Evolutionary conservation across 805 yeast genomes (phyloP).

Genomic region (Lachancea thermotolerans): DNA sequence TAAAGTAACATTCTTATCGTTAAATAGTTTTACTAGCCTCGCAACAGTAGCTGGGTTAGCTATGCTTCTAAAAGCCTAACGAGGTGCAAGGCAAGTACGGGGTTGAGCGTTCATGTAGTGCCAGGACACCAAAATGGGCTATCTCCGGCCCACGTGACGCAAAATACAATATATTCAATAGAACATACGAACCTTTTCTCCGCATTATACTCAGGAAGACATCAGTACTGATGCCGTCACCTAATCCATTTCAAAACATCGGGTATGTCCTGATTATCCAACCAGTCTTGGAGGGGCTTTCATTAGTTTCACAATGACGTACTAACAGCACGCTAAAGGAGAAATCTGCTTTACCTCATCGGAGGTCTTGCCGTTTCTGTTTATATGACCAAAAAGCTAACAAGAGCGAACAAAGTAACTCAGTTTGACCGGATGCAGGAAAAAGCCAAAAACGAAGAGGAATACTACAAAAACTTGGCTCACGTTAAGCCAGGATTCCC

Average conservation of each 20-base stretch:
- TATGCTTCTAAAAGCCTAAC: too few species aligned
- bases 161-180: too few species aligned
- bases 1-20: too few species aligned
- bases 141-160: too few species aligned
- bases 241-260: conserved; percentile 21
- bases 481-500: conserved; percentile 53
- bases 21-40: too few species aligned
- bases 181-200: not conserved
- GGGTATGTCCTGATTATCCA: conserved; percentile 22
- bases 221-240: conserved; percentile 1
- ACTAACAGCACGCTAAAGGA: conserved; percentile 12
- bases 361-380: conserved; percentile 26
- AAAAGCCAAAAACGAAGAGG: conserved; percentile 10
- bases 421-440: conserved; percentile 31
- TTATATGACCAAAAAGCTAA: conserved; percentile 23
- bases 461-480: conserved; percentile 33
- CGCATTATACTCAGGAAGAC: not conserved
- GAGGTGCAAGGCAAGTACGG: too few species aligned
- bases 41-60: too few species aligned
- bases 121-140: too few species aligned
- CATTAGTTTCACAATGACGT: not conserved
- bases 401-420: conserved; percentile 33
- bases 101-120: too few species aligned
- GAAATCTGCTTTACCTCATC: conserved; percentile 22
- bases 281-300: not conserved